Evolutionary conservation across 352 stramenopile species (phyloP).

Genomic region (Pythium pyrilobum): DNA sequence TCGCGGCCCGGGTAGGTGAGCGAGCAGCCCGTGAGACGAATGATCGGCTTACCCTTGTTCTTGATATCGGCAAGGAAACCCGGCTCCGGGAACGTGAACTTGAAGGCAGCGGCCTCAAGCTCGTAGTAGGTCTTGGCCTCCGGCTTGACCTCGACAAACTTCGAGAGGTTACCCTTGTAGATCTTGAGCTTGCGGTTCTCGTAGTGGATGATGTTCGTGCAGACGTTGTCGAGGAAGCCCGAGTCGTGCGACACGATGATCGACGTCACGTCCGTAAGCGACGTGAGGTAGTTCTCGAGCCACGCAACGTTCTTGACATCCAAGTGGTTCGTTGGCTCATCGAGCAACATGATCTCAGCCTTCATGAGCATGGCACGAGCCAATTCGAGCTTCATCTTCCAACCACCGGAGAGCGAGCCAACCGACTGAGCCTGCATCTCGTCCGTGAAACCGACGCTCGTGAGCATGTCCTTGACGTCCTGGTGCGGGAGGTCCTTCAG

Average conservation of each 20-base stretch:
- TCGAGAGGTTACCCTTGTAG: constrained; percentile 84
- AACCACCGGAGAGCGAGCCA: constrained; percentile 93
- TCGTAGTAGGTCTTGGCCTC: constrained; percentile 90
- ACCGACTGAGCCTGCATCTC: constrained; percentile 92
- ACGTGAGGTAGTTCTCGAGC: constrained; percentile 90
- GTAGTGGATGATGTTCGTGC: constrained; percentile 98
- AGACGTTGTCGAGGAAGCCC: constrained; percentile 97
- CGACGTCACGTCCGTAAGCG: constrained; percentile 85
- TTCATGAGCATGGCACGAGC: constrained; percentile 94
- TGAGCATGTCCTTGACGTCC: constrained; percentile 90
- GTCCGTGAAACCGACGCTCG: constrained; percentile 90
- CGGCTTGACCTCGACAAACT: constrained; percentile 83
- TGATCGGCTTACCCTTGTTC: constrained; percentile 89
- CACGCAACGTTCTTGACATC: constrained; percentile 92
- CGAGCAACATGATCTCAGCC: constrained; percentile 95
- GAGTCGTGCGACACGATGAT: constrained; percentile 97
- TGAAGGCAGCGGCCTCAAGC: constrained; percentile 76
- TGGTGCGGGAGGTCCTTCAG: constrained; percentile 86
- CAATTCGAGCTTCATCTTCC: constrained; percentile 95
- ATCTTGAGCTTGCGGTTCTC: constrained; percentile 90
- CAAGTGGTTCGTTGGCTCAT: constrained; percentile 95
- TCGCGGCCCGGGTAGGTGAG: constrained; percentile 76
- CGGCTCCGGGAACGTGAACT: constrained; percentile 85
- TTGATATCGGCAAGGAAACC: constrained; percentile 88
- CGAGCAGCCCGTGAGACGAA: constrained; percentile 83